phyloP scores from a whole-genome alignment of 306 rosid species.

The Hippophae tibetana region DNA sequence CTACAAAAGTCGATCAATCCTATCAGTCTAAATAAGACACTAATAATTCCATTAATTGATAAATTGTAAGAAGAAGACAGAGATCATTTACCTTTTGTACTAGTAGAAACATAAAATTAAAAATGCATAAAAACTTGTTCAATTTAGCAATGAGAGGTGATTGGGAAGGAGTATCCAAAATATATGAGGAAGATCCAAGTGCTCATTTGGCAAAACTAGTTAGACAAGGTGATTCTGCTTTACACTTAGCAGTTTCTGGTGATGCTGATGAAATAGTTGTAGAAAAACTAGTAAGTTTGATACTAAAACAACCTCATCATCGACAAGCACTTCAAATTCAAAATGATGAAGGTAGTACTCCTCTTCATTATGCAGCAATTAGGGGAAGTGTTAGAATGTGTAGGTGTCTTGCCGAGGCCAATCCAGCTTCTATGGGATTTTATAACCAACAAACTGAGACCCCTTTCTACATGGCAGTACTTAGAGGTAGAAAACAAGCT shows the following conservation, averaged over 20 bases:
- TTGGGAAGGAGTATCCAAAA: constrained; percentile 20
- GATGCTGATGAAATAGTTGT: neutral
- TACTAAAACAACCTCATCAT: neutral
- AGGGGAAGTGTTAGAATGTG: constrained; percentile 28
- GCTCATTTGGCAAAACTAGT: constrained; percentile 10
- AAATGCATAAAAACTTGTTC: constrained; percentile 11
- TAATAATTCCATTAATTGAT: no score
- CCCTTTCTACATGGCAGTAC: constrained; percentile 45
- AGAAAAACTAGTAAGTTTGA: neutral
- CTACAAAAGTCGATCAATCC: no score
- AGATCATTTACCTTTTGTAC: no score
- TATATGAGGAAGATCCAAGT: neutral
- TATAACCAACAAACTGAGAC: constrained; percentile 39
- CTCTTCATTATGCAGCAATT: constrained; percentile 44
- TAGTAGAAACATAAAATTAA: no score
- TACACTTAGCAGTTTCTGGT: constrained; percentile 32
- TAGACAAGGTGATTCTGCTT: constrained; percentile 19
- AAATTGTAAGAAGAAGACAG: no score
- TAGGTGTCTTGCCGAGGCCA: neutral
- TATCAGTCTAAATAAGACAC: no score
- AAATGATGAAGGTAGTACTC: constrained; percentile 29
- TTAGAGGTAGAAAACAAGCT: constrained; percentile 29
- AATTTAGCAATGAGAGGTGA: constrained; percentile 25
- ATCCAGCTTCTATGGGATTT: neutral
- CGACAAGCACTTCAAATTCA: neutral